Evolutionary conservation across 2,329 filamentous ascomycete genomes (phyloP), one percentile per base, ranked within the genome.

Genomic region (Epichloe elymi): DNA sequence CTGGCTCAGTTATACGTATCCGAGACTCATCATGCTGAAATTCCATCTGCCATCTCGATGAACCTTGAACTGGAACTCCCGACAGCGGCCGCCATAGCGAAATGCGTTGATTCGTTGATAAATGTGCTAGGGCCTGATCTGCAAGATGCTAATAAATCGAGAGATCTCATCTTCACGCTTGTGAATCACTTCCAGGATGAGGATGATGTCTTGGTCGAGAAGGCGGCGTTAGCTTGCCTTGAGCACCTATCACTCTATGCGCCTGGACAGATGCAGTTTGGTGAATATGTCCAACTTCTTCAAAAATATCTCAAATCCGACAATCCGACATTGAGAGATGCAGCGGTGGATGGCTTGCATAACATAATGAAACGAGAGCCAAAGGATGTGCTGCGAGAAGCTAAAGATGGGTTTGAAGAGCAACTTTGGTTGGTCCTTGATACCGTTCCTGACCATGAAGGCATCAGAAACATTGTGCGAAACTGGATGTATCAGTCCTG

Each of bases 401-500:
- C 88, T 4, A 78, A 86, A 11, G 74, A 80, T 30, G 87, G 86
- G 0, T 80, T 98, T 19, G 91, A 96, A 64, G 88, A 96, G 58
- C 84, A 93, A 54, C 72, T 98, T 0, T 98, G 93, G 94, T 76
- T 95, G 49, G 83, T 87, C 1, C 78, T 97, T 2, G 91, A 98
- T 63, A 77, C 79, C 23, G 74, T 77, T 1, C 88, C 91, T 1
- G 74, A 80, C 35, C 87, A 95, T 59, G 78, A 85, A 51, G 83
- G 87, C 2, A 81, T 96, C n/a, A 80, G 81, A 54, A 94, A 87
- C 61, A 88, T 97, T 54, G 82, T 98, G 49, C 78, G 83, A 44
- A 95, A 94, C 62, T 98, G 94, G 93, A 74, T 98, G 62, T 84
- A 88, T 52, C 91, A 97, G 64, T 94, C 89, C 3, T 88, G 86